phyloP scores from a whole-genome alignment of 2,329 filamentous ascomycete species.

The Fusarium sacchari region DNA sequence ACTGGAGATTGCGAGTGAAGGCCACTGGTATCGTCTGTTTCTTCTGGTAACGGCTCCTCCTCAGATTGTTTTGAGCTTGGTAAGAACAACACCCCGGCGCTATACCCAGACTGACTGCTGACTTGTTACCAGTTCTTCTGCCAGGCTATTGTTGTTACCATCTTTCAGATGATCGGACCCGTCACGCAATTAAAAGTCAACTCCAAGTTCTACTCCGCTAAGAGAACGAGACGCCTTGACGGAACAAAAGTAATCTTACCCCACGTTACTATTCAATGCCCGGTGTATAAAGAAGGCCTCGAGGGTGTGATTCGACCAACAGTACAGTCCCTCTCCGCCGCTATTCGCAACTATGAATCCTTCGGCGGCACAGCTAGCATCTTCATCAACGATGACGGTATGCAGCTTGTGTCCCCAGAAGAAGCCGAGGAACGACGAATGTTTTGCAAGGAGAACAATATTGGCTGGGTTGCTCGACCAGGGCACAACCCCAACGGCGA shows the following conservation, averaged over 20 bases:
- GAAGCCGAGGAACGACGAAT: conserved; percentile 60
- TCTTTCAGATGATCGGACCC: neutral
- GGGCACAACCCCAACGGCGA: conserved; percentile 4
- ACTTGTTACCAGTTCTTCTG: neutral
- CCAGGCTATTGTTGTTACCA: neutral
- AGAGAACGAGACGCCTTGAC: neutral
- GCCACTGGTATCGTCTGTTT: neutral
- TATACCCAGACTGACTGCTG: accelerated
- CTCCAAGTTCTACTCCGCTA: conserved; percentile 23
- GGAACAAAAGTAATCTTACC: conserved; percentile 35
- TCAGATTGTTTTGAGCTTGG: neutral
- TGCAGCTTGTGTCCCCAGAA: conserved; percentile 66
- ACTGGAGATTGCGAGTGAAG: neutral
- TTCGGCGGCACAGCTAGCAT: conserved; percentile 73
- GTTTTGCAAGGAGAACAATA: conserved; percentile 66
- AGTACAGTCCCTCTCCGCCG: conserved; percentile 63
- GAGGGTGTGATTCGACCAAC: conserved; percentile 61
- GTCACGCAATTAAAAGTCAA: conserved; percentile 5
- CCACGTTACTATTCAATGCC: conserved; percentile 57
- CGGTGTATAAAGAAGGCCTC: conserved; percentile 53
- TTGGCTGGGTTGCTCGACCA: conserved; percentile 64
- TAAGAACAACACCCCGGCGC: accelerated
- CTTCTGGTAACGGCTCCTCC: neutral
- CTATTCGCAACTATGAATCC: conserved; percentile 67
- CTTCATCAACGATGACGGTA: conserved; percentile 74